phyloP scores from a whole-genome alignment of 2,329 filamentous ascomycete species.

The Amauroascus niger region DNA sequence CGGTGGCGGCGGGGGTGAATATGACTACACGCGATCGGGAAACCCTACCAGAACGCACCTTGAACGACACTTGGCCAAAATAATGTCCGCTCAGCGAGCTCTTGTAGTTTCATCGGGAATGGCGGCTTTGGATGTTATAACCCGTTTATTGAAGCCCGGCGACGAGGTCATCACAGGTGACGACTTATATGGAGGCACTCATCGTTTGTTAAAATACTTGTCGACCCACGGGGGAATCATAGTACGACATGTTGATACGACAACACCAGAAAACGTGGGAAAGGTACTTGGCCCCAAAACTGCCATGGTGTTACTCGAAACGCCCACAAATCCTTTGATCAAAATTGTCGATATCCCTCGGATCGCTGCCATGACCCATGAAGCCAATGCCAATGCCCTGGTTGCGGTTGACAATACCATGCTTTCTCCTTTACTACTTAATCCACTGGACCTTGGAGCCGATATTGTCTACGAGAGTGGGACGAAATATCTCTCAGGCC shows the following conservation, averaged over 20 bases:
- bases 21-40: slow-evolving; percentile 96
- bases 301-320: slow-evolving; percentile 90
- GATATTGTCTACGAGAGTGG: slow-evolving; percentile 97
- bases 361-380: slow-evolving; percentile 68
- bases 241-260: slow-evolving; percentile 95
- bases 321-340: slow-evolving; percentile 93
- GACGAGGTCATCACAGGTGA: slow-evolving; percentile 97
- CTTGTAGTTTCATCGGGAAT: slow-evolving; percentile 94
- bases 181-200: slow-evolving; percentile 91
- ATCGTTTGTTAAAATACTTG: slow-evolving; percentile 86
- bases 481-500: slow-evolving; percentile 94
- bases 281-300: slow-evolving; percentile 67
- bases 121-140: slow-evolving; percentile 95
- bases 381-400: slow-evolving; percentile 64
- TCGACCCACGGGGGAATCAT: slow-evolving; percentile 81
- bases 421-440: slow-evolving; percentile 89
- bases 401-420: slow-evolving; percentile 98
- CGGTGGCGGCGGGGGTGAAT: slow-evolving; percentile 71
- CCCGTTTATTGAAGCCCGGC: slow-evolving; percentile 75
- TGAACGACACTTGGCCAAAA: slow-evolving; percentile 93
- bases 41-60: slow-evolving; percentile 95
- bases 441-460: slow-evolving; percentile 86
- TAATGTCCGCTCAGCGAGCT: slow-evolving; percentile 89
- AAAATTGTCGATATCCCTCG: slow-evolving; percentile 88
- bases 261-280: slow-evolving; percentile 59